These are phyloP conservation scores for Plasmodiophora brassicae DNA, from an alignment of 208 protist genomes.

Conservation along the genomic window DNA sequence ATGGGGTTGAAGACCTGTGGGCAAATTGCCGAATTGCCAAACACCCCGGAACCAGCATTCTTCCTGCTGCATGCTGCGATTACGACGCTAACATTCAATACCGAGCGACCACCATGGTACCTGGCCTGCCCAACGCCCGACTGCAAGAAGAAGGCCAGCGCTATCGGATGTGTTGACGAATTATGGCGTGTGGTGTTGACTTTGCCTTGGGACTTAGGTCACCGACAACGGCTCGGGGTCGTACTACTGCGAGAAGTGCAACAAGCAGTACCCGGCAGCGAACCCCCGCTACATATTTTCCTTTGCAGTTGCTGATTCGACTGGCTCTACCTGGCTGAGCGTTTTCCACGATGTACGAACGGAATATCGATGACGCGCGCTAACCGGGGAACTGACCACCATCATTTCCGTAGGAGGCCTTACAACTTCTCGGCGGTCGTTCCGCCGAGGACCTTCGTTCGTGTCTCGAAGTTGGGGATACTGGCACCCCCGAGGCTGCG, in stretches of 20 bases:
- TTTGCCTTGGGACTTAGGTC: not conserved
- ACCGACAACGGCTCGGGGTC: not conserved
- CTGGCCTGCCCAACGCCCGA: not conserved
- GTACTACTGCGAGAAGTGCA: not conserved
- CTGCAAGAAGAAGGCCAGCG: conserved; percentile 5
- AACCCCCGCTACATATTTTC: not conserved
- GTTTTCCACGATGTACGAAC: conserved; percentile 20
- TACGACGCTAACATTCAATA: not conserved
- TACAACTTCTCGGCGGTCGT: not conserved
- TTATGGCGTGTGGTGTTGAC: not conserved
- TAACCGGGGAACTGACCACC: too few relatives aligned
- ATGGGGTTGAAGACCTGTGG: not conserved
- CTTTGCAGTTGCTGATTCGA: not conserved
- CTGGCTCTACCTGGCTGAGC: not conserved
- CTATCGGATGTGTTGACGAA: not conserved
- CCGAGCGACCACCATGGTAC: conserved; percentile 8
- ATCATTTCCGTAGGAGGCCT: not conserved
- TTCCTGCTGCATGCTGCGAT: conserved; percentile 15
- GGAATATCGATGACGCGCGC: too few relatives aligned
- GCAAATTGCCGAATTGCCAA: not conserved
- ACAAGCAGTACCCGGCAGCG: not conserved
- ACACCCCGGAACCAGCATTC: not conserved
- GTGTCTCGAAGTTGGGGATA: not conserved
- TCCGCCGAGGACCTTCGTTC: not conserved
- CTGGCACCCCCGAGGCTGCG: not conserved